Conservation (phyloP, 169 alveolate genomes). For the Eimeria necatrix region DNA sequence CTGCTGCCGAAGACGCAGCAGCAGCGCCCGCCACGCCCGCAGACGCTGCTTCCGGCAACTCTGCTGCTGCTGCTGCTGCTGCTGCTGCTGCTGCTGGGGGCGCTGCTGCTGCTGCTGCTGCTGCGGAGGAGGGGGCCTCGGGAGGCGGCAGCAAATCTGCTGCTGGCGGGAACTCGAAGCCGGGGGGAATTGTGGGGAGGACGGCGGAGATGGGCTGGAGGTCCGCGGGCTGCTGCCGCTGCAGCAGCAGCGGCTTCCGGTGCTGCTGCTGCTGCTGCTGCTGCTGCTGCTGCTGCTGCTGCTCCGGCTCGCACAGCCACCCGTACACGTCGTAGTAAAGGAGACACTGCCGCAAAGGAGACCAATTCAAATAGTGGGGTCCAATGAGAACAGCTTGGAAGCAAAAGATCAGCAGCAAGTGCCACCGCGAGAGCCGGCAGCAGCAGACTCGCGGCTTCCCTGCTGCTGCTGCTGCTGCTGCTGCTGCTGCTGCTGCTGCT, state of each 20-base stretch:
- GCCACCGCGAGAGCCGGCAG: conserved; percentile 33
- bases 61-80: background rate
- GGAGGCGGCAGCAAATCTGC: too few species aligned
- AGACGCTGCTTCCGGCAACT: background rate
- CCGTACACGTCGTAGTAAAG: conserved; percentile 55
- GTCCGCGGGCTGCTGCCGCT: background rate
- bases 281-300: conserved; percentile 60
- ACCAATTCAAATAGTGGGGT: conserved; percentile 76
- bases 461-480: conserved; percentile 28
- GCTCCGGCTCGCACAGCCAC: conserved; percentile 63
- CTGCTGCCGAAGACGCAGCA: background rate
- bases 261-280: conserved; percentile 37
- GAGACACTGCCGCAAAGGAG: conserved; percentile 73
- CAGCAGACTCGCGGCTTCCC: background rate
- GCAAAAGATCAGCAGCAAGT: conserved; percentile 2
- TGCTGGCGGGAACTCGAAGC: background rate
- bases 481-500: conserved; percentile 11
- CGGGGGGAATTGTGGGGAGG: background rate
- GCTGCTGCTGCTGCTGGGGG: background rate
- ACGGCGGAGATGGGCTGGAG: background rate
- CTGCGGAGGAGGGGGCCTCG: too few species aligned
- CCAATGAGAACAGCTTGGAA: conserved; percentile 54
- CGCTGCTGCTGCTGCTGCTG: too few species aligned
- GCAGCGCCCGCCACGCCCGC: background rate
- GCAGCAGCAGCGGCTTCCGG: conserved; percentile 3